phyloP scores from a whole-genome alignment of 2,329 filamentous ascomycete species.

The Monilinia aucupariae region DNA sequence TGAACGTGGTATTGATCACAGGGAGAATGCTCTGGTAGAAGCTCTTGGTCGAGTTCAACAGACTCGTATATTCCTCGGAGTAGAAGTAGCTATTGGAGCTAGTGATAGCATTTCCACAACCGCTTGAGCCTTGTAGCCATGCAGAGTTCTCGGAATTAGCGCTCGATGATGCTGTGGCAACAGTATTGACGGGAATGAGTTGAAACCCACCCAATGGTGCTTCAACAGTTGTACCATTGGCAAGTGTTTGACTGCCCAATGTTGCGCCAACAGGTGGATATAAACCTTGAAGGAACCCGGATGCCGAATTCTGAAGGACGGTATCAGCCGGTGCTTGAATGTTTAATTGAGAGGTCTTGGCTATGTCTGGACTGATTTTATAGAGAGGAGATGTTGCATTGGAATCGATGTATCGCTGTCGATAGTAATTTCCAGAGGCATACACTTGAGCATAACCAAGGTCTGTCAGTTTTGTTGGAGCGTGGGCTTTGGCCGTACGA shows the following conservation, averaged over 20 bases:
- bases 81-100: slow-evolving; percentile 52
- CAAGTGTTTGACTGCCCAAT: slow-evolving; percentile 54
- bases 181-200: slow-evolving; percentile 66
- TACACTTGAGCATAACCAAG: slow-evolving; percentile 74
- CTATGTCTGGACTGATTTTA: slow-evolving; percentile 60
- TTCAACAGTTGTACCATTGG: slow-evolving; percentile 62
- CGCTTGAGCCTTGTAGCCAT: slow-evolving; percentile 55
- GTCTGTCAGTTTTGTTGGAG: slow-evolving; percentile 68
- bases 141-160: slow-evolving; percentile 50
- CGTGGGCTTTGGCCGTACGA: slow-evolving; percentile 69
- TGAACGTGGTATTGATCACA: slow-evolving; percentile 50
- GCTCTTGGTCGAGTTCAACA: slow-evolving; percentile 48
- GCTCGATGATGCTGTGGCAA: slow-evolving; percentile 48
- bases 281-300: slow-evolving; percentile 76
- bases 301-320: slow-evolving; percentile 75
- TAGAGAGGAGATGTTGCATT: slow-evolving; percentile 54
- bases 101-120: slow-evolving; percentile 50
- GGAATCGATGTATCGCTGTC: slow-evolving; percentile 64
- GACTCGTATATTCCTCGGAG: slow-evolving; percentile 43
- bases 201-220: slow-evolving; percentile 77
- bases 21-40: slow-evolving; percentile 54
- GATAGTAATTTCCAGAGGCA: slow-evolving; percentile 68
- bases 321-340: slow-evolving; percentile 68
- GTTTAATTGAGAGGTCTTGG: slow-evolving; percentile 64
- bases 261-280: slow-evolving; percentile 68